Percentiles rank a stretch among this genome's conserved stretches.
Conservation (phyloP, 805 yeast genomes). For the Cyberlindnera japonica region DNA sequence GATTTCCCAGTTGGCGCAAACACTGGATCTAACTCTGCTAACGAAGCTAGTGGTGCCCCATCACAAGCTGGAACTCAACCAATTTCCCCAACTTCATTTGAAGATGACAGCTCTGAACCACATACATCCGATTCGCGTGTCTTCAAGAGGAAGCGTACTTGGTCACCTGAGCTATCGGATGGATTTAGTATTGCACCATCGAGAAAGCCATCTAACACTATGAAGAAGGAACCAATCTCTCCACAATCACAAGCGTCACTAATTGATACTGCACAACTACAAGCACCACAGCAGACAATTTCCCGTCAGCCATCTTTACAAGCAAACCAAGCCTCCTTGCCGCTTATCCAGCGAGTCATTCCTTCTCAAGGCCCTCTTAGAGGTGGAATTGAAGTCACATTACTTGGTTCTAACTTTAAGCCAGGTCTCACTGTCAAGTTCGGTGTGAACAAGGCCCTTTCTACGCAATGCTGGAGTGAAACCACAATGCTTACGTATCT, state of each 20-base stretch:
- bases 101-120: constrained; percentile 56
- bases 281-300: not conserved
- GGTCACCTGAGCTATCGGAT: constrained; percentile 31
- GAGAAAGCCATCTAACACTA: constrained; percentile 35
- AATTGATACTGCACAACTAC: constrained; percentile 9
- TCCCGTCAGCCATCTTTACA: not conserved
- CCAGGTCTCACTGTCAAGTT: constrained; percentile 82
- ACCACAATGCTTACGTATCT: constrained; percentile 89
- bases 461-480: constrained; percentile 96
- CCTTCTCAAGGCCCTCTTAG: constrained; percentile 95
- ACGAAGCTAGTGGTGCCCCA: constrained; percentile 11
- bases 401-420: constrained; percentile 82
- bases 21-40: constrained; percentile 20
- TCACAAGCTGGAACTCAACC: constrained; percentile 26
- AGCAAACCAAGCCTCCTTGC: constrained; percentile 8
- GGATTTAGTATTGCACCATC: constrained; percentile 37
- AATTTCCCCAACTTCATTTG: constrained; percentile 60
- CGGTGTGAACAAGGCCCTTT: constrained; percentile 73
- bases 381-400: constrained; percentile 94
- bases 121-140: constrained; percentile 39
- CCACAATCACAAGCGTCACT: constrained; percentile 30
- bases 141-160: constrained; percentile 44
- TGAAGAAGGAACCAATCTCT: constrained; percentile 39
- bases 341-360: constrained; percentile 71
- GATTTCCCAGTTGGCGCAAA: constrained; percentile 17